These are phyloP conservation scores for Geosiphon pyriformis DNA, from an alignment of 192 early-diverging fungal genomes.

Conservation along the genomic window DNA sequence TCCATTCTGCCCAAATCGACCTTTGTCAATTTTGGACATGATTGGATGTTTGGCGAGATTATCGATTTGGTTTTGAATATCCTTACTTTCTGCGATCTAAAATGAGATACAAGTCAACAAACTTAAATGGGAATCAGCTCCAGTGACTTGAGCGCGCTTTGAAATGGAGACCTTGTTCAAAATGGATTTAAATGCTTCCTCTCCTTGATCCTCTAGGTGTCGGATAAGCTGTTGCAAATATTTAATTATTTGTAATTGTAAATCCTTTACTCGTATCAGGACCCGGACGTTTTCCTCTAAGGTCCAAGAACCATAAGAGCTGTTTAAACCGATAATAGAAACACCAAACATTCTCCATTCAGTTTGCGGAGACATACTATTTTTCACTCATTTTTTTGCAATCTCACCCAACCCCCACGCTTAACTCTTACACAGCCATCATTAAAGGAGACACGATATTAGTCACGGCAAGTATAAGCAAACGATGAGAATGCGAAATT, in stretches of 20 bases:
- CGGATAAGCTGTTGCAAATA: constrained; percentile 9
- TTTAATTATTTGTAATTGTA: constrained; percentile 10
- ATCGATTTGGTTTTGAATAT: not conserved
- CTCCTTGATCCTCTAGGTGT: not conserved
- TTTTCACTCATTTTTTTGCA: not conserved
- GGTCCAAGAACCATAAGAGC: constrained; percentile 7
- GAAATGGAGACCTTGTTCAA: not conserved
- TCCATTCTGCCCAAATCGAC: constrained; percentile 9
- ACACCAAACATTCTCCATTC: no score
- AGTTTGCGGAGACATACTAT: not conserved
- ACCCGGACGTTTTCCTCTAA: not conserved
- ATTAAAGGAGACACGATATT: constrained; percentile 17
- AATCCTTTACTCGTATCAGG: not conserved
- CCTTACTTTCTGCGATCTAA: not conserved
- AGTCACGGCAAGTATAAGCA: not conserved
- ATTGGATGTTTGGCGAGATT: constrained; percentile 7
- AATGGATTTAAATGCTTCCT: constrained; percentile 9
- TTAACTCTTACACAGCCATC: constrained; percentile 12
- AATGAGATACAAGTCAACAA: not conserved
- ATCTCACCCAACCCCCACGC: not conserved
- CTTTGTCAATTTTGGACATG: constrained; percentile 2
- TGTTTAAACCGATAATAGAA: not conserved
- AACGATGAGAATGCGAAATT: constrained; percentile 1
- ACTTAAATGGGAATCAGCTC: not conserved
- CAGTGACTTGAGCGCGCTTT: no score